Conservation (phyloP, 306 rosid genomes). For the Acmispon strigosus region DNA sequence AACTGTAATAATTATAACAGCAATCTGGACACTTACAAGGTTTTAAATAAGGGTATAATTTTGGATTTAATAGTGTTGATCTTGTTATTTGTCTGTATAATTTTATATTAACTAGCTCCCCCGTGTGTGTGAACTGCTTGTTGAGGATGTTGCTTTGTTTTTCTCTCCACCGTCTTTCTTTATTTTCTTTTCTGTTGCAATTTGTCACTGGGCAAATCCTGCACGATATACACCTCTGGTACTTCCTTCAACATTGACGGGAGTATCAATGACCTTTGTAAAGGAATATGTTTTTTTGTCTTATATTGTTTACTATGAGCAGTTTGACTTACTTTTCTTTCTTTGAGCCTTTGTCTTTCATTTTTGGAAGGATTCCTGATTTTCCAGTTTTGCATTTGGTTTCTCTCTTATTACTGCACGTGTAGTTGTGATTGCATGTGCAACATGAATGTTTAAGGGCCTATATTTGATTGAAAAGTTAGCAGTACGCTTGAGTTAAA, state of each 20-base stretch:
- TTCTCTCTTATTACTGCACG: neutral
- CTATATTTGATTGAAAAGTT: neutral
- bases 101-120: neutral
- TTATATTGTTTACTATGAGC: neutral
- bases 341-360: neutral
- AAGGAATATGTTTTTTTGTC: neutral
- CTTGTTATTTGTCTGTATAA: neutral
- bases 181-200: neutral
- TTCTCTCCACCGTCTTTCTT: neutral
- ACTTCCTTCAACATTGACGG: neutral
- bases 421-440: neutral
- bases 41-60: neutral
- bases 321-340: neutral
- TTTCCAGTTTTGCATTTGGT: conserved; percentile 3
- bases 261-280: neutral
- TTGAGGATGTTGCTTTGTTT: neutral
- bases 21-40: neutral
- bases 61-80: neutral
- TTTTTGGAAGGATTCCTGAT: neutral
- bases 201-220: neutral
- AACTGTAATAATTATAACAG: neutral
- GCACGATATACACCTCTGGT: neutral
- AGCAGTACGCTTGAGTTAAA: neutral
- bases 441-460: neutral
- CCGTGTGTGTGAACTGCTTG: neutral